phyloP scores from a whole-genome alignment of 768 basidiomycete species.

The Kwoniella heveanensis region DNA sequence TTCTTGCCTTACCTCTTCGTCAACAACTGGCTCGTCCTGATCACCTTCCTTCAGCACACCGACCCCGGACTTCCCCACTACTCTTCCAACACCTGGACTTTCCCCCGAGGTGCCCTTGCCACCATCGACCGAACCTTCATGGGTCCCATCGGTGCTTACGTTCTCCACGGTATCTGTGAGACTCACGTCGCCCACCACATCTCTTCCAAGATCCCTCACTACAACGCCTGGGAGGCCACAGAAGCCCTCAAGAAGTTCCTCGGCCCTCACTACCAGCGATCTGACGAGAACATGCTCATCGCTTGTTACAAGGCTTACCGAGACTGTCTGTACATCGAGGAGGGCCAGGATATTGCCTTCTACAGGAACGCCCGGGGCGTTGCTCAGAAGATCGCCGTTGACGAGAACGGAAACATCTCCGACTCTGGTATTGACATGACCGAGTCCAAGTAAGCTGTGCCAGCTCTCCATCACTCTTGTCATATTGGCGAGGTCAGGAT shows the following conservation, averaged over 20 bases:
- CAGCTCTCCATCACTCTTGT: neutral
- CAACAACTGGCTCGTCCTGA: slow-evolving; percentile 80
- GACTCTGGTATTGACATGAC: slow-evolving; percentile 69
- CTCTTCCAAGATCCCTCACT: slow-evolving; percentile 94
- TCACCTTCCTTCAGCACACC: slow-evolving; percentile 98
- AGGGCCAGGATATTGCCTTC: slow-evolving; percentile 74
- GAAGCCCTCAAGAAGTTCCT: slow-evolving; percentile 78
- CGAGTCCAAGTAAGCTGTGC: slow-evolving; percentile 43
- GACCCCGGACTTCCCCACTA: slow-evolving; percentile 94
- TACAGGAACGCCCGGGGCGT: slow-evolving; percentile 71
- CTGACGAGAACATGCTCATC: slow-evolving; percentile 60
- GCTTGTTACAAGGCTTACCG: slow-evolving; percentile 70
- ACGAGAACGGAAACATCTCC: slow-evolving; percentile 63
- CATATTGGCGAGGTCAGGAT: neutral
- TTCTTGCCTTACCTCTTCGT: slow-evolving; percentile 84
- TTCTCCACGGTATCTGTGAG: slow-evolving; percentile 90
- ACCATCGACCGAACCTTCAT: slow-evolving; percentile 85
- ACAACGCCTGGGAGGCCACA: slow-evolving; percentile 78
- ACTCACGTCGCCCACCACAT: slow-evolving; percentile 92
- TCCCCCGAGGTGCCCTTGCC: slow-evolving; percentile 86
- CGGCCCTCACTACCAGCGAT: slow-evolving; percentile 59
- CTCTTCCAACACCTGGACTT: slow-evolving; percentile 83
- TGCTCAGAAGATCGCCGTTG: slow-evolving; percentile 69
- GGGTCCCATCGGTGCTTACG: slow-evolving; percentile 80
- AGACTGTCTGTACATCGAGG: slow-evolving; percentile 91